Conservation (phyloP, 2,329 filamentous ascomycete species). For the Orbilia ellipsospora region DNA sequence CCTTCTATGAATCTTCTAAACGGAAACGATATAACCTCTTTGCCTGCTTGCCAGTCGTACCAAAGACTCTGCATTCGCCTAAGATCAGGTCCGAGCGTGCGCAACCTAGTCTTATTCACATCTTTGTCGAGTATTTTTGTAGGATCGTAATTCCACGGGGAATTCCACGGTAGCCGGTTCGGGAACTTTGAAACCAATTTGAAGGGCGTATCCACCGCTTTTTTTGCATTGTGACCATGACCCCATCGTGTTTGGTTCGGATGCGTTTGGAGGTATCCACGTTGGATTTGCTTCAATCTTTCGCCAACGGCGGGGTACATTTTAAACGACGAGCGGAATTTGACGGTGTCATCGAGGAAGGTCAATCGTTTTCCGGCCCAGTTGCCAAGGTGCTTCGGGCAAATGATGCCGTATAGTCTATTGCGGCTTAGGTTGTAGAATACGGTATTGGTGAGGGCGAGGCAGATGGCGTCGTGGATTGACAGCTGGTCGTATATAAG, state of each 20-base stretch:
- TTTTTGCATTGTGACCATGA: slow-evolving; percentile 3
- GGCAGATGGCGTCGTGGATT: slow-evolving; percentile 36
- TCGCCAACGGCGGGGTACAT: slow-evolving; percentile 14
- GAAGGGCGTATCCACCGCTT: slow-evolving; percentile 24
- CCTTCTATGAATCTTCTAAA: slow-evolving; percentile 38
- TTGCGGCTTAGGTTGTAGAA: slow-evolving; percentile 34
- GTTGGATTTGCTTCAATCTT: slow-evolving; percentile 24
- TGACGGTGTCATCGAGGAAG: slow-evolving; percentile 26
- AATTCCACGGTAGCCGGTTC: slow-evolving; percentile 26
- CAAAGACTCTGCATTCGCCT: slow-evolving; percentile 40
- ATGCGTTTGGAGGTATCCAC: not conserved
- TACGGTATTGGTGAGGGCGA: slow-evolving; percentile 21
- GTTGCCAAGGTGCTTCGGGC: slow-evolving; percentile 28
- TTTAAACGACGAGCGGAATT: slow-evolving; percentile 30
- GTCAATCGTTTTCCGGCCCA: slow-evolving; percentile 38
- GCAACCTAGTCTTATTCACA: slow-evolving; percentile 12
- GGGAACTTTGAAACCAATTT: slow-evolving; percentile 26
- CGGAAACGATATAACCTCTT: slow-evolving; percentile 22
- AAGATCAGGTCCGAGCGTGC: slow-evolving; percentile 10
- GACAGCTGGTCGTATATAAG: slow-evolving; percentile 25
- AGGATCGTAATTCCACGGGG: slow-evolving; percentile 28
- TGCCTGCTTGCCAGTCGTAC: slow-evolving; percentile 28
- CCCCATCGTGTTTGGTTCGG: not conserved
- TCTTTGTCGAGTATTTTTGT: slow-evolving; percentile 1
- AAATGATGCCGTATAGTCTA: slow-evolving; percentile 24